Conservation (phyloP, 805 yeast species). For the Hanseniaspora jakobsenii region DNA sequence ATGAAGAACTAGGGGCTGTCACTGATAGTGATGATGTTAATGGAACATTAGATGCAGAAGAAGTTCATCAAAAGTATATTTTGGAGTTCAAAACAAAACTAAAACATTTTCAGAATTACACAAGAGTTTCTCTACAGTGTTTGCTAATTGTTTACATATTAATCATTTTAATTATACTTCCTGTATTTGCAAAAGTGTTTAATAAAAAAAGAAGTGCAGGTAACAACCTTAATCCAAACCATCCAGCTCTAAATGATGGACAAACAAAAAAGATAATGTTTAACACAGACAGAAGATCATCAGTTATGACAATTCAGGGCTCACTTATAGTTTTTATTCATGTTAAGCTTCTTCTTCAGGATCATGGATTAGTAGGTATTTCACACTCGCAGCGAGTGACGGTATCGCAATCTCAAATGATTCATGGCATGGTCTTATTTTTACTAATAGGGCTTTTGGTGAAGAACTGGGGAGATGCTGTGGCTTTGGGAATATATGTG, state of each 20-base stretch:
- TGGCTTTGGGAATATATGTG: background rate
- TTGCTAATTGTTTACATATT: background rate
- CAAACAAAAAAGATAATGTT: background rate
- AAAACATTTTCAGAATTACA: constrained; percentile 11
- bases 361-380: constrained; percentile 7
- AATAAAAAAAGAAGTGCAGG: too few species aligned
- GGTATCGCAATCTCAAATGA: constrained; percentile 1
- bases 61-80: constrained; percentile 1
- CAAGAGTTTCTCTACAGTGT: background rate
- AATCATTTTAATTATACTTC: background rate
- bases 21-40: too few species aligned
- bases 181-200: background rate
- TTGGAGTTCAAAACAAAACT: constrained; percentile 3
- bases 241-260: too few species aligned
- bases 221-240: too few species aligned
- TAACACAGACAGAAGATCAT: constrained; percentile 1
- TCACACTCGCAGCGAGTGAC: constrained; percentile 7
- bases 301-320: constrained; percentile 9
- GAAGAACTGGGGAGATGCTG: background rate
- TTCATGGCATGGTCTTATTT: background rate
- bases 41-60: too few species aligned
- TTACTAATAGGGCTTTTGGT: background rate
- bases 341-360: constrained; percentile 1
- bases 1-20: background rate
- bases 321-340: constrained; percentile 11